Conservation (phyloP, 2,329 filamentous ascomycete species). For the Claviceps pusilla region DNA sequence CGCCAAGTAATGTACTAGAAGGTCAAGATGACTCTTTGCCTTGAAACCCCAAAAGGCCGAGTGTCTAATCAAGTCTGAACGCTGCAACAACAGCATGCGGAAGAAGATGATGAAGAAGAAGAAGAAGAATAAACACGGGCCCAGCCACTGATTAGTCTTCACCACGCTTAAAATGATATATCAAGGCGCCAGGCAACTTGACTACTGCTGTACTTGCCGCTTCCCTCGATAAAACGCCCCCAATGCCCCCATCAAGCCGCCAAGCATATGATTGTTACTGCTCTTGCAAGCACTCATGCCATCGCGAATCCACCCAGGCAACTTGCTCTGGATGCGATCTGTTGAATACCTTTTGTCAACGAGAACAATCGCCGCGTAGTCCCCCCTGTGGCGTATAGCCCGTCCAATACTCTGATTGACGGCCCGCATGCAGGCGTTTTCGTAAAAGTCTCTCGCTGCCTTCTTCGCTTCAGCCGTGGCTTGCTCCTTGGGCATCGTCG, state of each 20-base stretch:
- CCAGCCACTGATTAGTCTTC: neutral
- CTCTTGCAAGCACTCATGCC: conserved; percentile 42
- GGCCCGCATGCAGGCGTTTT: conserved; percentile 90
- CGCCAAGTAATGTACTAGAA: no score
- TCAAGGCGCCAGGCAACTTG: neutral
- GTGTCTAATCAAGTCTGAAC: no score
- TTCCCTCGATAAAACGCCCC: conserved; percentile 44
- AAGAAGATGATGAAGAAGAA: neutral
- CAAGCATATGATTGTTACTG: conserved; percentile 21
- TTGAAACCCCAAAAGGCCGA: no score
- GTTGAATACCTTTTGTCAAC: conserved; percentile 68
- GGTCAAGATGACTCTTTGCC: no score
- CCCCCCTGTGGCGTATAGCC: conserved; percentile 72
- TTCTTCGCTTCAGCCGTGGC: conserved; percentile 28
- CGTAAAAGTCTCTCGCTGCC: conserved; percentile 65
- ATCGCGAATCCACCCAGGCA: conserved; percentile 77
- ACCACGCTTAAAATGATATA: no score
- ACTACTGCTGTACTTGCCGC: conserved; percentile 8
- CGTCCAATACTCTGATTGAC: conserved; percentile 94
- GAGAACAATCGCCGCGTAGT: conserved; percentile 84
- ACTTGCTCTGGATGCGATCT: conserved; percentile 56
- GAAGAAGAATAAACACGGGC: neutral
- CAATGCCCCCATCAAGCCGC: conserved; percentile 42
- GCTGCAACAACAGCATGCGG: no score
- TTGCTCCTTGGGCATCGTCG: conserved; percentile 10